phyloP scores from a whole-genome alignment of 495 filamentous ascomycete species.

The Penicillium parvum region DNA sequence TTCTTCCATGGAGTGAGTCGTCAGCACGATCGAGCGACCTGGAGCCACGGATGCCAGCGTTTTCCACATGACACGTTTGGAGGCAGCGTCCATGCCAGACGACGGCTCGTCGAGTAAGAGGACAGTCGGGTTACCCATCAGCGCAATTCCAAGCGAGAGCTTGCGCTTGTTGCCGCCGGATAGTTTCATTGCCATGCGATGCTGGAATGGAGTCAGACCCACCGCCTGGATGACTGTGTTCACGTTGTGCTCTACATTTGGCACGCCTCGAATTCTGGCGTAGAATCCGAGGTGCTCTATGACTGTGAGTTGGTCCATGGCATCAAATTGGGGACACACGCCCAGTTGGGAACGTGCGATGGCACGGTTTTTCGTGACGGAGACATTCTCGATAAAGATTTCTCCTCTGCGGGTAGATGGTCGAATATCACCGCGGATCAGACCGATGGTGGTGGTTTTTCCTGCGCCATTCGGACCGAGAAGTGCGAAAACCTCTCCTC shows the following conservation, averaged over 20 bases:
- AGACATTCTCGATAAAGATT: slow-evolving; percentile 69
- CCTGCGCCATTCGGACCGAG: slow-evolving; percentile 87
- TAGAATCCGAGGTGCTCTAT: slow-evolving; percentile 55
- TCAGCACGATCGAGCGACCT: slow-evolving; percentile 39
- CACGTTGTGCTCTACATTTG: slow-evolving; percentile 48
- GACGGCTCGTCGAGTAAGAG: slow-evolving; percentile 48
- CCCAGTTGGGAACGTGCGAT: slow-evolving; percentile 67
- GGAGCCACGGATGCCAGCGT: slow-evolving; percentile 35
- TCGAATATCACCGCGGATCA: slow-evolving; percentile 79
- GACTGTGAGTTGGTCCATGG: slow-evolving; percentile 55
- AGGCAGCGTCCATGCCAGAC: slow-evolving; percentile 47
- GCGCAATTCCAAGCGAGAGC: slow-evolving; percentile 44
- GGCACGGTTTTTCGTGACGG: slow-evolving; percentile 59
- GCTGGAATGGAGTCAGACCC: slow-evolving; percentile 31
- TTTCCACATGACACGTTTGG: slow-evolving; percentile 48
- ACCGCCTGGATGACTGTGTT: slow-evolving; percentile 40
- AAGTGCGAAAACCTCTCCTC: slow-evolving; percentile 77
- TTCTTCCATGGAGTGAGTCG: slow-evolving; percentile 46
- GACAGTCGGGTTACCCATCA: slow-evolving; percentile 48
- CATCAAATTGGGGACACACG: slow-evolving; percentile 56
- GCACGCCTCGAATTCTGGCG: slow-evolving; percentile 50
- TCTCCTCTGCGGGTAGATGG: slow-evolving; percentile 58
- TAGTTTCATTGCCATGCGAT: slow-evolving; percentile 42
- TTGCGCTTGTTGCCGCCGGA: slow-evolving; percentile 56
- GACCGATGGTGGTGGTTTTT: slow-evolving; percentile 77